These are phyloP conservation scores for Cyclocybe aegerita DNA, from an alignment of 768 basidiomycete genomes.

Conservation along the genomic window DNA sequence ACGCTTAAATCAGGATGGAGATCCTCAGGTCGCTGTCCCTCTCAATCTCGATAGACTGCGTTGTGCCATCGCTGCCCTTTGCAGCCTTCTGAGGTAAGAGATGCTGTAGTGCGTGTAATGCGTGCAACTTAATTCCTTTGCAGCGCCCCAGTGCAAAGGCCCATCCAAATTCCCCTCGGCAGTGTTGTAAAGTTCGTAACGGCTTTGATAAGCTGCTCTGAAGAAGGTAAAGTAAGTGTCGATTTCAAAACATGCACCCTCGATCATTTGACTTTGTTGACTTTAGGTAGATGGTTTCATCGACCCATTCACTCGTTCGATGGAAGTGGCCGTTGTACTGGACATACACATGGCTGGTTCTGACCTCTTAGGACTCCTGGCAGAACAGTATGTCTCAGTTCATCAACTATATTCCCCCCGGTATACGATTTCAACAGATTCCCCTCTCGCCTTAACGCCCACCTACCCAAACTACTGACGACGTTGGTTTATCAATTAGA, in stretches of 20 bases:
- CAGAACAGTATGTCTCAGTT: constrained; percentile 41
- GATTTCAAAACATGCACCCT: neutral
- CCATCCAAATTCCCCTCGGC: constrained; percentile 72
- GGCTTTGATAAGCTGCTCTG: constrained; percentile 48
- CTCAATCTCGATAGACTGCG: constrained; percentile 62
- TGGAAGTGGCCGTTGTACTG: constrained; percentile 56
- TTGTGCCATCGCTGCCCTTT: constrained; percentile 49
- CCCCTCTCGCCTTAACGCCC: constrained; percentile 52
- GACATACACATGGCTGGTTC: constrained; percentile 55
- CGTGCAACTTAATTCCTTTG: constrained; percentile 5
- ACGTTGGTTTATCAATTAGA: constrained; percentile 64
- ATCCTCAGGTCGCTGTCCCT: constrained; percentile 50
- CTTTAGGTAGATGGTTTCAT: constrained; percentile 45
- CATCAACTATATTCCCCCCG: neutral
- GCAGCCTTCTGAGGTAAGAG: constrained; percentile 53
- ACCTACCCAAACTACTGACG: constrained; percentile 51
- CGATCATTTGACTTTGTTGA: constrained; percentile 4
- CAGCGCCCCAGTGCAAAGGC: constrained; percentile 57
- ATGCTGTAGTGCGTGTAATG: neutral
- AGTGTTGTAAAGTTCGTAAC: constrained; percentile 50
- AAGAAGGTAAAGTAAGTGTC: constrained; percentile 42
- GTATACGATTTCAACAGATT: constrained; percentile 35
- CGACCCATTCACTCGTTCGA: constrained; percentile 49
- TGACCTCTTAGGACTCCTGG: constrained; percentile 46
- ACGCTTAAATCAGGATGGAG: constrained; percentile 24